phyloP scores from a whole-genome alignment of 139 green algal species.

The Coelastrella sp. region DNA sequence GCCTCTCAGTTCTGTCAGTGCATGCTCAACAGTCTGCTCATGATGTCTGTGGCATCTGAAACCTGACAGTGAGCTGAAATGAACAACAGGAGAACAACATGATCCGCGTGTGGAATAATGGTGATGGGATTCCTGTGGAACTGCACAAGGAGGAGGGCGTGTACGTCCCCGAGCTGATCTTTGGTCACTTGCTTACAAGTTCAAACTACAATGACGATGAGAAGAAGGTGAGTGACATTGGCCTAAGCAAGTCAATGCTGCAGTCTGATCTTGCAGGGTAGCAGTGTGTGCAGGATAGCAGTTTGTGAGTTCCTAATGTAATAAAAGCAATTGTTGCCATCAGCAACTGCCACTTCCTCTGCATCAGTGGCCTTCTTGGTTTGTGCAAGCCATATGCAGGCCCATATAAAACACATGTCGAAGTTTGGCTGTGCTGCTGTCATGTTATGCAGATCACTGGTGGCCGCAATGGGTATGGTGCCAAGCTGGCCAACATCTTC shows the following conservation, averaged over 20 bases:
- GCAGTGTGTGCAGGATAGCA: too few species aligned
- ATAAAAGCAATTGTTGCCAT: too few species aligned
- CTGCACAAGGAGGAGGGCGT: slow-evolving; percentile 95
- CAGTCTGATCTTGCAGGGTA: too few species aligned
- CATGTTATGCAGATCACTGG: slow-evolving; percentile 86
- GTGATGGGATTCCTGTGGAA: slow-evolving; percentile 95
- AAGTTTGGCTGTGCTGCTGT: neutral
- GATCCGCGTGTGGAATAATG: slow-evolving; percentile 96
- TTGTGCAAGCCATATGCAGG: too few species aligned
- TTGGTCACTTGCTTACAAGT: slow-evolving; percentile 97
- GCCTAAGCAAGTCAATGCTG: too few species aligned
- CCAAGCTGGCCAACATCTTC: slow-evolving; percentile 99
- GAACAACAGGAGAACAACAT: slow-evolving; percentile 70
- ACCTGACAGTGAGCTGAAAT: neutral
- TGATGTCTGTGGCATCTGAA: too few species aligned
- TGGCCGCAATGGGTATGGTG: slow-evolving; percentile 98
- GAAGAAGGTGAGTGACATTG: slow-evolving; percentile 85
- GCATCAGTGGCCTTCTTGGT: too few species aligned
- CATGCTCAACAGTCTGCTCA: too few species aligned
- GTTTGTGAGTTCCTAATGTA: too few species aligned
- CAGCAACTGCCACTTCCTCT: too few species aligned
- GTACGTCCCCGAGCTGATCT: slow-evolving; percentile 99
- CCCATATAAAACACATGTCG: too few species aligned
- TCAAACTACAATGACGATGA: slow-evolving; percentile 99
- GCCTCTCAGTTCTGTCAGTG: too few species aligned